These are phyloP conservation scores for Luffa acutangula DNA, from an alignment of 306 rosid genomes.

Conservation along the genomic window DNA sequence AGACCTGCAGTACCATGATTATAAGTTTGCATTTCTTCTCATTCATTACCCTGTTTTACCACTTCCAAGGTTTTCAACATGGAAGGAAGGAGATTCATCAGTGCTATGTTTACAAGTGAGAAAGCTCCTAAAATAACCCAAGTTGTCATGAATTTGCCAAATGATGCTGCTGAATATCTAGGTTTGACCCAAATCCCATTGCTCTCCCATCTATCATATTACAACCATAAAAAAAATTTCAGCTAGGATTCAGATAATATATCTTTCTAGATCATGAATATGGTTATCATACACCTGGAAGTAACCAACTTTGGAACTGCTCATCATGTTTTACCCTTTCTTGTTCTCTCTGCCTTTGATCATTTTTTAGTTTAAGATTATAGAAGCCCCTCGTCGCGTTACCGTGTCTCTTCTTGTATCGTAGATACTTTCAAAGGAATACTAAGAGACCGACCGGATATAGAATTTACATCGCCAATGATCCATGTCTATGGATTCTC, in stretches of 20 bases:
- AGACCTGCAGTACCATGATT: background rate
- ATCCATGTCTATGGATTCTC: constrained; percentile 95
- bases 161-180: constrained; percentile 77
- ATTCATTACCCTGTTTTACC: constrained; percentile 10
- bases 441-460: constrained; percentile 41
- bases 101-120: constrained; percentile 63
- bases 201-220: background rate
- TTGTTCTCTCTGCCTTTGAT: background rate
- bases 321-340: background rate
- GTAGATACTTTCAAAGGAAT: constrained; percentile 78
- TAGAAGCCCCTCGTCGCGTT: background rate
- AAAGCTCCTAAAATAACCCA: constrained; percentile 70
- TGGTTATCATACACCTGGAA: background rate
- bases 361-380: background rate
- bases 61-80: constrained; percentile 68
- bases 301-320: background rate
- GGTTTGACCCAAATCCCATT: constrained; percentile 26
- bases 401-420: constrained; percentile 5
- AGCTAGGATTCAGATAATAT: background rate
- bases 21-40: background rate
- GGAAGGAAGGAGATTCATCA: constrained; percentile 96
- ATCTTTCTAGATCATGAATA: background rate
- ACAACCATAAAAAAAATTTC: background rate
- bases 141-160: constrained; percentile 95
- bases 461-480: constrained; percentile 41